Evolutionary conservation across 78 protist species (phyloP), one percentile per base, ranked within the genome.

Genomic region (Chrysochromulina tobinii): DNA sequence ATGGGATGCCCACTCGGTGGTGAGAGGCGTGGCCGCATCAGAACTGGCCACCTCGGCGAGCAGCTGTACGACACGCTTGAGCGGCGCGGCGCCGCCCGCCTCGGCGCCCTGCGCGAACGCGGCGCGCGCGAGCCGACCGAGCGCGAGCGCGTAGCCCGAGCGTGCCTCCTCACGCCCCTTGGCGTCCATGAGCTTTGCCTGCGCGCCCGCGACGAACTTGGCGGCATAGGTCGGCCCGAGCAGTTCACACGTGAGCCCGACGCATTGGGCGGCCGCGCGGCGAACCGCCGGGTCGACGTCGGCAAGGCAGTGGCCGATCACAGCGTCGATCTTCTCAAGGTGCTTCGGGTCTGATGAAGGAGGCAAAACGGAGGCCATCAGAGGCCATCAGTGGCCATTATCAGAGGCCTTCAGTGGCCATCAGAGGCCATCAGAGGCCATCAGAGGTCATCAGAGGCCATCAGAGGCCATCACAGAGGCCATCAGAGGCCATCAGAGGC

Each of bases 111-210:
- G 11, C 15, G 67, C 25, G 15, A 61, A 15, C 11, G 67, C 15
- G 11, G 72, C 7, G 72, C n/a, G 18, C 23, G 17, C 12, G 23
- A 69, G 79, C 12, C 3, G 38, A 18, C 84, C 84, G 21, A 75
- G 54, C 54, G 84, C 84, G 57, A 75, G 84, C 54, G 84, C 84
- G 84, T 17, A 58, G 15, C 59, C 84, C n/a, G 84, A 57, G 84
- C 84, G 84, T 14, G 59, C 57, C 20, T 48, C 58, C 18, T 69
- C 79, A n/a, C 27, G 21, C 7, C 15, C 53, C 79, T 69, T 69
- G n/a, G 53, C 7, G 79, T 69, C 79, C 25, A 4, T 69, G 8
- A 69, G 79, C n/a, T 5, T 4, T 1, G 27, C 3, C 12, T 5
- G 14, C 15, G 79, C 79, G 79, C 3, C 25, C 23, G 51, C 7